A percentile compares a stretch with the other conserved stretches of the same genome.
Conservation (phyloP, 2,329 filamentous ascomycete species). For the Penicillium expansum region DNA sequence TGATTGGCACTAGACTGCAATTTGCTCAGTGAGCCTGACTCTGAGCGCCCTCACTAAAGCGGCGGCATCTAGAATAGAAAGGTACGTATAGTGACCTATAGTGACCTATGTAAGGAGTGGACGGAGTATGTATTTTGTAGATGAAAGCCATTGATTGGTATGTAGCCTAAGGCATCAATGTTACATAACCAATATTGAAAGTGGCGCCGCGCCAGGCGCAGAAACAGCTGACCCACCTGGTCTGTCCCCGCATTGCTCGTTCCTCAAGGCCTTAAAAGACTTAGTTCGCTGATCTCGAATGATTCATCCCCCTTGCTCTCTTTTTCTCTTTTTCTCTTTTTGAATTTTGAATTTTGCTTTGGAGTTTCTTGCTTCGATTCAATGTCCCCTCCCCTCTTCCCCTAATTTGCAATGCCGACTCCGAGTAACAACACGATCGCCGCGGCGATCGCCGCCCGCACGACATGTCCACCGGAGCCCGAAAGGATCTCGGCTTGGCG, state of each 20-base stretch:
- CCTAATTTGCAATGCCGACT: conserved; percentile 50
- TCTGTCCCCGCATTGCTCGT: conserved; percentile 33
- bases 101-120: too few relatives aligned
- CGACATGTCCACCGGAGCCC: conserved; percentile 50
- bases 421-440: conserved; percentile 47
- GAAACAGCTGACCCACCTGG: conserved; percentile 12
- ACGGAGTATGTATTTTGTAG: too few relatives aligned
- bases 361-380: conserved; percentile 24
- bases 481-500: conserved; percentile 36
- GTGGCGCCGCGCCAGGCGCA: conserved; percentile 12
- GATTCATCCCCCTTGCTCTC: conserved; percentile 25
- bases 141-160: not conserved
- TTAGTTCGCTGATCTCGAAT: conserved; percentile 11
- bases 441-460: conserved; percentile 45
- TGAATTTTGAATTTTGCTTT: conserved; percentile 12
- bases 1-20: too few relatives aligned
- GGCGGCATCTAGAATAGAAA: too few relatives aligned
- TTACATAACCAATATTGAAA: conserved; percentile 9
- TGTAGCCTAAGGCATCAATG: not conserved
- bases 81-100: too few relatives aligned
- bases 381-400: conserved; percentile 33
- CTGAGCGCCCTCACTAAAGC: too few relatives aligned
- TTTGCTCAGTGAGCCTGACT: too few relatives aligned
- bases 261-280: conserved; percentile 9
- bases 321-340: not conserved